Conservation (phyloP, 192 early-diverging fungal species). For the Podila clonocystis region DNA sequence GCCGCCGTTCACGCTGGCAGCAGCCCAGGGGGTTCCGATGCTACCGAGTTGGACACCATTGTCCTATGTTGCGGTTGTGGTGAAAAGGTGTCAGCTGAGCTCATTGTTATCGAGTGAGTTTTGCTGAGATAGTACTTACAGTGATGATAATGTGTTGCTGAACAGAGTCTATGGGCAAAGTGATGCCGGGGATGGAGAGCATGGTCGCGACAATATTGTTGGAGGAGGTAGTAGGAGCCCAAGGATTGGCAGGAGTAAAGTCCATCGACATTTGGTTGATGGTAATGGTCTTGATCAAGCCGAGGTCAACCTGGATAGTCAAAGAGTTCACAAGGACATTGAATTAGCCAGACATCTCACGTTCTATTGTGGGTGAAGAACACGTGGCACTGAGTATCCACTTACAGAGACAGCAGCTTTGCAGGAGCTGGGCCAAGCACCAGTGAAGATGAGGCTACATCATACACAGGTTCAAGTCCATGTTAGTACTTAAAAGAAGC, state of each 20-base stretch:
- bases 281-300: conserved; percentile 51
- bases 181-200: conserved; percentile 44
- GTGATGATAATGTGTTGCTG: conserved; percentile 31
- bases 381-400: background rate
- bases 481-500: background rate
- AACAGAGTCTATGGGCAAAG: conserved; percentile 28
- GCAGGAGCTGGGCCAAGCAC: conserved; percentile 35
- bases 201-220: conserved; percentile 52
- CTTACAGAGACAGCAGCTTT: conserved; percentile 40
- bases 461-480: background rate
- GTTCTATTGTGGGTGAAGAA: background rate
- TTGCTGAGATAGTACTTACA: conserved; percentile 12
- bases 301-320: conserved; percentile 21
- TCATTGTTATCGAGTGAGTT: too few species aligned
- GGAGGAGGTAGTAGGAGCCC: conserved; percentile 54
- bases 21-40: conserved; percentile 27
- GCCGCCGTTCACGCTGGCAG: conserved; percentile 19
- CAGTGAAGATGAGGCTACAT: conserved; percentile 38
- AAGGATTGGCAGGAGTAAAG: conserved; percentile 56
- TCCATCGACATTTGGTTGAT: conserved; percentile 59
- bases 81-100: too few species aligned
- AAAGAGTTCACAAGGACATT: background rate
- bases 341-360: too few species aligned
- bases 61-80: conserved; percentile 9
- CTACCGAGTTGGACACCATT: conserved; percentile 30